phyloP scores from a whole-genome alignment of 495 filamentous ascomycete species.

The Aspergillus hancockii region DNA sequence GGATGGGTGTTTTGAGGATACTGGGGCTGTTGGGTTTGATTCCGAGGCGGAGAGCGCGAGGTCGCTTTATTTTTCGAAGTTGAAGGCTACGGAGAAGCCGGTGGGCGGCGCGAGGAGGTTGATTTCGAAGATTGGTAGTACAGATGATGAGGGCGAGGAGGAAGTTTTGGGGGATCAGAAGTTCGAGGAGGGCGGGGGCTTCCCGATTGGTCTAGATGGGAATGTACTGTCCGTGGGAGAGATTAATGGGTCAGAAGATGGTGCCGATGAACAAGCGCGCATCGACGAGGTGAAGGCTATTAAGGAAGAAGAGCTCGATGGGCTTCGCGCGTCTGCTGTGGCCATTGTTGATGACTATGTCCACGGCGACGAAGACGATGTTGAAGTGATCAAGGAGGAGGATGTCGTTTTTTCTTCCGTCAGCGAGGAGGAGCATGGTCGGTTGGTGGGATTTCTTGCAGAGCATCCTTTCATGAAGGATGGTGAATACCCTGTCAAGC shows the following conservation, averaged over 20 bases:
- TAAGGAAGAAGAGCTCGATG: background rate
- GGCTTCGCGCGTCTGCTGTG: background rate
- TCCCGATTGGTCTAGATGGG: no score
- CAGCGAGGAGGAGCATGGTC: slow-evolving; percentile 3
- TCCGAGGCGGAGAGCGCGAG: background rate
- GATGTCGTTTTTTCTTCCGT: slow-evolving; percentile 24
- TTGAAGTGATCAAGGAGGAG: slow-evolving; percentile 14
- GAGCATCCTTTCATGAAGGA: slow-evolving; percentile 26
- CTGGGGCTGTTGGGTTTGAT: background rate
- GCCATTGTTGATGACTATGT: slow-evolving; percentile 5
- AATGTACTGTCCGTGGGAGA: no score
- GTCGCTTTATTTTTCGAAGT: slow-evolving; percentile 9
- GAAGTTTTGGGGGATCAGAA: background rate
- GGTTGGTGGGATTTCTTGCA: slow-evolving; percentile 24
- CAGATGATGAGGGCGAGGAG: background rate
- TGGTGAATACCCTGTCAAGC: slow-evolving; percentile 16
- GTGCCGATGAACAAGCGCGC: no score
- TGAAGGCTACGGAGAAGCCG: background rate
- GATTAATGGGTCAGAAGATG: background rate
- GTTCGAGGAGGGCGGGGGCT: no score
- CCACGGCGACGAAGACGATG: background rate
- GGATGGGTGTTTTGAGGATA: slow-evolving; percentile 8
- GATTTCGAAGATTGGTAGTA: slow-evolving; percentile 7
- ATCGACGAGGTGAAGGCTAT: no score
- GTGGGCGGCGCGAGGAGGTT: background rate